These are phyloP conservation scores for Leishmania mexicana DNA, from an alignment of 208 protist species.

Conservation along the genomic window DNA sequence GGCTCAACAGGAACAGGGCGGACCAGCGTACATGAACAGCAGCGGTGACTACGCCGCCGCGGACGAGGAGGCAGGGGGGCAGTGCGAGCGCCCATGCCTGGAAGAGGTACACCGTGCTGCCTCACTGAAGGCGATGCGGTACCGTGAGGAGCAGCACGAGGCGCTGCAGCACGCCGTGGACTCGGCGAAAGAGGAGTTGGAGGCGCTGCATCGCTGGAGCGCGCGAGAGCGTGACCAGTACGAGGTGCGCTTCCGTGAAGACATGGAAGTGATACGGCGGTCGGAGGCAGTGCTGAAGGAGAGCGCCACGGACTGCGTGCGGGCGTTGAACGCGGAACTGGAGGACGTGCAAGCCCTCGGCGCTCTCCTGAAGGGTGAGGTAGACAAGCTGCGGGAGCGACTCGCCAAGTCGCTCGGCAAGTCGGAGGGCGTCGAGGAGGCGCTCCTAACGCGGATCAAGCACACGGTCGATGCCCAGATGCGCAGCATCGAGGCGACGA, in stretches of 20 bases:
- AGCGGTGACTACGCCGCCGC: neutral
- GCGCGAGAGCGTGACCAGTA: constrained; percentile 73
- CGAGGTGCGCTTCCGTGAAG: constrained; percentile 61
- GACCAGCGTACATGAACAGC: neutral
- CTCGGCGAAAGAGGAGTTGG: constrained; percentile 50
- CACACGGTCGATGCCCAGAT: constrained; percentile 67
- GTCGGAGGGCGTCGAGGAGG: constrained; percentile 67
- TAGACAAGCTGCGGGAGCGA: constrained; percentile 63
- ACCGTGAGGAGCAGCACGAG: constrained; percentile 50
- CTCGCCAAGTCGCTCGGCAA: constrained; percentile 51
- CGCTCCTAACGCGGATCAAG: constrained; percentile 69
- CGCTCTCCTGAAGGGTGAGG: constrained; percentile 61
- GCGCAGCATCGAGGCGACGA: constrained; percentile 53
- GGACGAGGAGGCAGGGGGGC: neutral
- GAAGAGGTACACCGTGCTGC: constrained; percentile 62
- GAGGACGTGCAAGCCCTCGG: constrained; percentile 81
- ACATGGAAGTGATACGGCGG: constrained; percentile 64
- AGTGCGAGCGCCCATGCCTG: constrained; percentile 7
- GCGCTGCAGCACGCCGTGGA: constrained; percentile 61
- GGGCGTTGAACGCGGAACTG: constrained; percentile 75
- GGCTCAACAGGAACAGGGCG: neutral
- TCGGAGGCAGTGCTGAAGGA: constrained; percentile 71
- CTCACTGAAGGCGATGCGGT: constrained; percentile 54
- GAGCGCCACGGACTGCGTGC: constrained; percentile 73
- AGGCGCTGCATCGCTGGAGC: constrained; percentile 57